These are phyloP conservation scores for Trichoderma sp. DNA, from an alignment of 2,329 filamentous ascomycete species.

Conservation along the genomic window DNA sequence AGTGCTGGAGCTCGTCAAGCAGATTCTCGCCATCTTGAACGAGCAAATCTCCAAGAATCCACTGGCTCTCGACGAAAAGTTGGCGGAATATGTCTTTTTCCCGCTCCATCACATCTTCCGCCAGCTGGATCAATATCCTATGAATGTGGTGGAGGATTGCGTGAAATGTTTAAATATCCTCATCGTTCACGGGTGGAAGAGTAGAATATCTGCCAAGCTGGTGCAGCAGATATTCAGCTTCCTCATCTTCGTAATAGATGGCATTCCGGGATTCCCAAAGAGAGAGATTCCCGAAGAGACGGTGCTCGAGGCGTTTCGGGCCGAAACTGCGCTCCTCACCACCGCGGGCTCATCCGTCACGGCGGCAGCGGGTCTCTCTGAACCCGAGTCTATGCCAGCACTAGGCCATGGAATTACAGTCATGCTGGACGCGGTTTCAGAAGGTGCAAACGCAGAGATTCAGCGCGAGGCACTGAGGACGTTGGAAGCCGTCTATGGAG, in stretches of 20 bases:
- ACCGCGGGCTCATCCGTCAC: slow-evolving; percentile 52
- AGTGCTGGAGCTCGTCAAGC: slow-evolving; percentile 44
- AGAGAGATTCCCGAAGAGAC: slow-evolving; percentile 67
- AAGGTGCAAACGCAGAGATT: slow-evolving; percentile 62
- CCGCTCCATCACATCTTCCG: slow-evolving; percentile 85
- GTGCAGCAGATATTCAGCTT: slow-evolving; percentile 83
- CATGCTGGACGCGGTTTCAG: slow-evolving; percentile 68
- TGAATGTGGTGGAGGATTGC: slow-evolving; percentile 69
- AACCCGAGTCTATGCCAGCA: slow-evolving; percentile 65
- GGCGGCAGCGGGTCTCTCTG: slow-evolving; percentile 48
- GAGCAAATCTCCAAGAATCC: slow-evolving; percentile 43
- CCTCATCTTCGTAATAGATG: slow-evolving; percentile 76
- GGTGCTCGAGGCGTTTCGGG: slow-evolving; percentile 64
- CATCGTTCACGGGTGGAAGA: slow-evolving; percentile 75
- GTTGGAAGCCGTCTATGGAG: slow-evolving; percentile 58
- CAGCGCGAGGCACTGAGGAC: slow-evolving; percentile 68
- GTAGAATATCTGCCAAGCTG: slow-evolving; percentile 65
- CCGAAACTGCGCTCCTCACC: slow-evolving; percentile 63
- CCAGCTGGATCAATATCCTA: slow-evolving; percentile 67
- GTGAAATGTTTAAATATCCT: slow-evolving; percentile 73
- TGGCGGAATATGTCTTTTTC: slow-evolving; percentile 94
- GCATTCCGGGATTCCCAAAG: slow-evolving; percentile 55
- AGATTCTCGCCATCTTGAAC: slow-evolving; percentile 47
- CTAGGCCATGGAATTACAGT: slow-evolving; percentile 80
- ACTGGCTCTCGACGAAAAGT: slow-evolving; percentile 66